A percentile compares a stretch with the other conserved stretches of the same genome.
These are phyloP conservation scores for Pelagomonas calceolata DNA, from an alignment of 108 stramenopile genomes.

Conservation along the genomic window DNA sequence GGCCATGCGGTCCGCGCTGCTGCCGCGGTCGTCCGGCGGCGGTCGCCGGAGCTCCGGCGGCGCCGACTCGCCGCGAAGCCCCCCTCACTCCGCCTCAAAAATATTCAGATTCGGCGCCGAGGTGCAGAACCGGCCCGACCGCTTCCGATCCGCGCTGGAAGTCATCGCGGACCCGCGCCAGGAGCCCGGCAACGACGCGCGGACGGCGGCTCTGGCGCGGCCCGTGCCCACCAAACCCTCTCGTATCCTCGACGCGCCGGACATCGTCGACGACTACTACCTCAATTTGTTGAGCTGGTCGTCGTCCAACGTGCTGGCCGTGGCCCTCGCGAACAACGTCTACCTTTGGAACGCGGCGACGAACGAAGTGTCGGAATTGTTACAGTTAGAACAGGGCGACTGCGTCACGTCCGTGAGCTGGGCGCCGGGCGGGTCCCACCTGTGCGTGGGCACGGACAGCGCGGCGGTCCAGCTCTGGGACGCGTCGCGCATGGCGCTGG, in stretches of 20 bases:
- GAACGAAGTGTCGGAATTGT: slow-evolving; percentile 47
- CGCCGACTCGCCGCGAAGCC: slow-evolving; percentile 39
- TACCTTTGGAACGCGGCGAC: slow-evolving; percentile 60
- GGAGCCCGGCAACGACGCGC: too few species aligned
- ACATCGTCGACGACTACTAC: slow-evolving; percentile 57
- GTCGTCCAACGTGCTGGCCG: slow-evolving; percentile 41
- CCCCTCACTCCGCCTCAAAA: too few species aligned
- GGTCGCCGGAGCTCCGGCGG: slow-evolving; percentile 43
- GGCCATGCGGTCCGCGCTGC: too few species aligned
- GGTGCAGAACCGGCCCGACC: too few species aligned
- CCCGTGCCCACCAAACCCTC: neutral
- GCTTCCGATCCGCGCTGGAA: too few species aligned
- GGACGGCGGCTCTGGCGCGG: neutral
- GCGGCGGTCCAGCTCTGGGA: slow-evolving; percentile 79
- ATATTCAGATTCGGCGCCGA: too few species aligned
- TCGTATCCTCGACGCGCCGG: slow-evolving; percentile 52
- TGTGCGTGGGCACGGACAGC: slow-evolving; percentile 77
- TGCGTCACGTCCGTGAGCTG: slow-evolving; percentile 92
- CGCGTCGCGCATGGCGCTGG: slow-evolving; percentile 43
- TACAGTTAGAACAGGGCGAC: slow-evolving; percentile 44
- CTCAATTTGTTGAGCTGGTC: slow-evolving; percentile 55
- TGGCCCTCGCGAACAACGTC: slow-evolving; percentile 48
- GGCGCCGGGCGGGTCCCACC: slow-evolving; percentile 53
- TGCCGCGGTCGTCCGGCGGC: too few species aligned
- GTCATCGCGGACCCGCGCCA: too few species aligned